Evolutionary conservation across 2,329 filamentous ascomycete genomes (phyloP).

Genomic region (Plectosphaerella sp.): DNA sequence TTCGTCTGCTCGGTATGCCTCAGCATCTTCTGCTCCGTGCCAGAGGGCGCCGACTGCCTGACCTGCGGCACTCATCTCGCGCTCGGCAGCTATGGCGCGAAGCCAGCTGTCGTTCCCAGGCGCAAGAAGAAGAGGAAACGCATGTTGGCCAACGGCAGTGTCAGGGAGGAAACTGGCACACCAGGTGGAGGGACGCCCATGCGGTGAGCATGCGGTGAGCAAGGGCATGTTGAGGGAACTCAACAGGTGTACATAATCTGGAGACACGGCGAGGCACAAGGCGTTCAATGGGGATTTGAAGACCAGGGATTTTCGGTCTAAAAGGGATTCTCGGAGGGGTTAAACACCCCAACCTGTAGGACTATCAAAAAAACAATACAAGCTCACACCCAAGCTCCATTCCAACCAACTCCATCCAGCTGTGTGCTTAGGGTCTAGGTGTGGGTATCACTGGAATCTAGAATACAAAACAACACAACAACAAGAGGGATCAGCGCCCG

Average conservation of each 20-base stretch:
- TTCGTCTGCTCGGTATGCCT: slow-evolving; percentile 96
- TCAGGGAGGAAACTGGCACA: slow-evolving; percentile 53
- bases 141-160: slow-evolving; percentile 38
- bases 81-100: slow-evolving; percentile 71
- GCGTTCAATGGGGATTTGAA: no score
- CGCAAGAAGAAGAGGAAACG: slow-evolving; percentile 72
- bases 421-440: slow-evolving; percentile 3
- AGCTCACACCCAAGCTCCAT: no score
- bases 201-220: slow-evolving; percentile 19
- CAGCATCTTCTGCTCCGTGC: slow-evolving; percentile 79
- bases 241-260: no score
- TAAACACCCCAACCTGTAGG: no score
- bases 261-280: no score
- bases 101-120: slow-evolving; percentile 68
- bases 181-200: slow-evolving; percentile 49
- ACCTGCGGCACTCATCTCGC: slow-evolving; percentile 78
- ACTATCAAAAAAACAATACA: no score
- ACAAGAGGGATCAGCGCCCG: no score
- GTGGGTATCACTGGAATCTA: slow-evolving; percentile 2
- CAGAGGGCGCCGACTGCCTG: slow-evolving; percentile 63
- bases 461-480: not conserved
- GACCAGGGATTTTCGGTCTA: no score
- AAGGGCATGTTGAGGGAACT: no score
- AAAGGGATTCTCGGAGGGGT: no score
- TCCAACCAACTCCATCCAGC: no score